Conservation (phyloP, 495 filamentous ascomycete species). For the Oidiodendron maius region DNA sequence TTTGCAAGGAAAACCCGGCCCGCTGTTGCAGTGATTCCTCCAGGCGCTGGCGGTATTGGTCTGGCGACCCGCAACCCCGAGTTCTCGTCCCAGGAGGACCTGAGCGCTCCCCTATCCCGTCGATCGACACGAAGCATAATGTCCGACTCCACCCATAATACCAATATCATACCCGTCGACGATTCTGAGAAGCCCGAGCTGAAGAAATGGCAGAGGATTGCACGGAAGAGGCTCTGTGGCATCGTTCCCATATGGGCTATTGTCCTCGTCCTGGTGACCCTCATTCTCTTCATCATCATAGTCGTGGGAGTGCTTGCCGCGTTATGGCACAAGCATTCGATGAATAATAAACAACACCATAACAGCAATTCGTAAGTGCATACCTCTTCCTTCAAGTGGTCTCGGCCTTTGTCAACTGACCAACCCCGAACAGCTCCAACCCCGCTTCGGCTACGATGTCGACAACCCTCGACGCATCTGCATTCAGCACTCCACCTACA, state of each 20-base stretch:
- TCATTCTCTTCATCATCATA: slow-evolving; percentile 56
- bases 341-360: slow-evolving; percentile 22
- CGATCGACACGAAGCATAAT: slow-evolving; percentile 39
- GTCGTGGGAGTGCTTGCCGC: slow-evolving; percentile 47
- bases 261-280: slow-evolving; percentile 43
- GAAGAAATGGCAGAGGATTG: slow-evolving; percentile 53
- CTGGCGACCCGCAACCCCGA: slow-evolving; percentile 49
- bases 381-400: too few species aligned
- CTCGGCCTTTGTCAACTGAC: neutral
- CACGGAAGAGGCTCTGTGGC: slow-evolving; percentile 54
- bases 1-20: slow-evolving; percentile 30
- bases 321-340: slow-evolving; percentile 15
- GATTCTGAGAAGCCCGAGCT: slow-evolving; percentile 36
- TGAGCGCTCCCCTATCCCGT: slow-evolving; percentile 35
- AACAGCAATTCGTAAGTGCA: slow-evolving; percentile 11
- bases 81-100: slow-evolving; percentile 46
- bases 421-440: slow-evolving; percentile 17
- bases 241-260: slow-evolving; percentile 65
- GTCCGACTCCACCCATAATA: slow-evolving; percentile 36
- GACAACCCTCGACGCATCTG: slow-evolving; percentile 58
- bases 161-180: slow-evolving; percentile 30
- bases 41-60: slow-evolving; percentile 46
- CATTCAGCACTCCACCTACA: slow-evolving; percentile 51
- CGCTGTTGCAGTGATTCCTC: slow-evolving; percentile 10
- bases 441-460: slow-evolving; percentile 36